Evolutionary conservation across 169 alveolate species (phyloP).

Genomic region (Eimeria praecox): DNA sequence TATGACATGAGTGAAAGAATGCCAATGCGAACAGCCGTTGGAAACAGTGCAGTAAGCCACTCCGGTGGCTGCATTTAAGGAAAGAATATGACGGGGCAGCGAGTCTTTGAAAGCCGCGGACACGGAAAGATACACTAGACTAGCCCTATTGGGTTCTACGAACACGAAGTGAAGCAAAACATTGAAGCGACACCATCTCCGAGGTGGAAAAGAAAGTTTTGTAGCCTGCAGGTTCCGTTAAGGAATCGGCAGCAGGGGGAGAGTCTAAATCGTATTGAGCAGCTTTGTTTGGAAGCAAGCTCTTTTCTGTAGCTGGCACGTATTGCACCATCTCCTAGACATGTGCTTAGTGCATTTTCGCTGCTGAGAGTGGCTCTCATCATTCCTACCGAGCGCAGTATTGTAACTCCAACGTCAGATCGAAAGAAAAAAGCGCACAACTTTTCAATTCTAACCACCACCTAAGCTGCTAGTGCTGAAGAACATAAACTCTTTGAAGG

Average conservation of each 20-base stretch:
- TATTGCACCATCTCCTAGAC: neutral
- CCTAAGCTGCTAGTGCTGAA: neutral
- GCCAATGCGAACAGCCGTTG: neutral
- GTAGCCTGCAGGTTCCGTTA: neutral
- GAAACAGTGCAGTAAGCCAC: neutral
- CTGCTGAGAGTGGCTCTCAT: neutral
- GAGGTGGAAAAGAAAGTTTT: neutral
- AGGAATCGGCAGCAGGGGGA: neutral
- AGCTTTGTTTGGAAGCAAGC: neutral
- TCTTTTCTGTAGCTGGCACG: neutral
- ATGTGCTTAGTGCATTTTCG: neutral
- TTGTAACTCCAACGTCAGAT: neutral
- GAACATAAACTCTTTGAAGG: neutral
- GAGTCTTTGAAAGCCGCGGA: neutral
- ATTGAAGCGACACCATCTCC: neutral
- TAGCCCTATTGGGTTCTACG: neutral
- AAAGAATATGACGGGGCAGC: neutral
- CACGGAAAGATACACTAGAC: neutral
- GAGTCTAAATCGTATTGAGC: neutral
- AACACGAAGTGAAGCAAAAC: neutral
- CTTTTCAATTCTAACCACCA: neutral
- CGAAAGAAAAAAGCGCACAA: neutral
- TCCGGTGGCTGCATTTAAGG: neutral
- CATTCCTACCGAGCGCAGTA: neutral
- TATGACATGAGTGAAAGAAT: neutral